Evolutionary conservation across 2,329 filamentous ascomycete species (phyloP).

Genomic region (Stachybotrys elegans): DNA sequence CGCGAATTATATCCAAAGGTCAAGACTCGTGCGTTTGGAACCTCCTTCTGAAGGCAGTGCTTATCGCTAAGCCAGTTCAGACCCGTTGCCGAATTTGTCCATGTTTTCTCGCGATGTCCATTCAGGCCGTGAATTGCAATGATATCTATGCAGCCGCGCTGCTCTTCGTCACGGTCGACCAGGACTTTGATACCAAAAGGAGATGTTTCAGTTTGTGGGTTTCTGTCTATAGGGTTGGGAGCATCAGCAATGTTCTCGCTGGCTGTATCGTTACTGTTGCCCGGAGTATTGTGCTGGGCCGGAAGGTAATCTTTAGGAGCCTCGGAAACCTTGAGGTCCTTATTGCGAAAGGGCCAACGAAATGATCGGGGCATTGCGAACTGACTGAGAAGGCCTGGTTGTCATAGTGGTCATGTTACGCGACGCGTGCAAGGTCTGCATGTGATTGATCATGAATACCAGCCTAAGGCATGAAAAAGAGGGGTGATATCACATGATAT

Average conservation of each 20-base stretch:
- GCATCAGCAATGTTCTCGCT: background rate
- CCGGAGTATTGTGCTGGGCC: background rate
- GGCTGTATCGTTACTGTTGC: no score
- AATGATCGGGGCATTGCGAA: background rate
- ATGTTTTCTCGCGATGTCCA: conserved; percentile 1
- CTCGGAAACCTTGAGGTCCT: background rate
- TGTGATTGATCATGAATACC: no score
- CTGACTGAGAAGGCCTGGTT: no score
- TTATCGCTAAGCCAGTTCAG: conserved; percentile 1
- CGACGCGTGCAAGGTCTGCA: no score
- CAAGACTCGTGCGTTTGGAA: background rate
- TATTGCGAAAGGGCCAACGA: background rate
- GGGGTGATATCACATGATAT: no score
- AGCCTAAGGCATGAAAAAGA: no score
- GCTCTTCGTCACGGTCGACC: background rate
- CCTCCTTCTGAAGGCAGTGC: background rate
- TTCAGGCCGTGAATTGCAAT: conserved; percentile 4
- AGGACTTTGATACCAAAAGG: background rate
- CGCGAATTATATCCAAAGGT: background rate
- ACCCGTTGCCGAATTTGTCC: background rate
- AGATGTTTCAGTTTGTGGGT: background rate
- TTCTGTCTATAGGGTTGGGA: background rate
- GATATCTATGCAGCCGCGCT: background rate
- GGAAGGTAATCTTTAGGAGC: background rate
- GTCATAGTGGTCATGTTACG: no score